Evolutionary conservation across 768 basidiomycete species (phyloP).

Genomic region (Tremella fuciformis): DNA sequence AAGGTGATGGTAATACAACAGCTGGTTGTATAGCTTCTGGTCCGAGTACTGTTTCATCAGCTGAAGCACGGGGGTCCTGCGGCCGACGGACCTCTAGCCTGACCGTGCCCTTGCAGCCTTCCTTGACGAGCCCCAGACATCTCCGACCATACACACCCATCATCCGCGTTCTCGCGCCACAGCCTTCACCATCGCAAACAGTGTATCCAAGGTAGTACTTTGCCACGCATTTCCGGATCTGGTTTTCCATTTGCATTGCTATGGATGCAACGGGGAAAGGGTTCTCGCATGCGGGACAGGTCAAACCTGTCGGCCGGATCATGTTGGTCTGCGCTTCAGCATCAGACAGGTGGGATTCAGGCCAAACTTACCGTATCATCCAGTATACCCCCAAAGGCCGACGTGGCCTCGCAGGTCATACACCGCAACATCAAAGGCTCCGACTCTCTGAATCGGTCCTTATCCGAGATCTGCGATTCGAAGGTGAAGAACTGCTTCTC

Average conservation of each 20-base stretch:
- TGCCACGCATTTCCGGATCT: constrained; percentile 72
- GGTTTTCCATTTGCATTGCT: constrained; percentile 77
- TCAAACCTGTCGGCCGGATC: constrained; percentile 63
- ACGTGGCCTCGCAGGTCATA: constrained; percentile 63
- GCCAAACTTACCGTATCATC: constrained; percentile 48
- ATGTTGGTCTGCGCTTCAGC: constrained; percentile 61
- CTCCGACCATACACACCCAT: constrained; percentile 87
- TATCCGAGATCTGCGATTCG: constrained; percentile 84
- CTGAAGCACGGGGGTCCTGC: background rate
- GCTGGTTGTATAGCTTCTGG: constrained; percentile 78
- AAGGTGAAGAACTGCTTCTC: constrained; percentile 73
- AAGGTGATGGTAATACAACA: constrained; percentile 74
- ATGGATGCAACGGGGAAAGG: constrained; percentile 63
- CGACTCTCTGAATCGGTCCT: constrained; percentile 77
- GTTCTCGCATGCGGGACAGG: constrained; percentile 67
- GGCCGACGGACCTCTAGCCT: constrained; percentile 65
- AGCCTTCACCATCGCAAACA: constrained; percentile 80
- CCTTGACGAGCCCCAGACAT: constrained; percentile 61
- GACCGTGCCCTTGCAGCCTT: constrained; percentile 67
- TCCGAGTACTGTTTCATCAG: constrained; percentile 68
- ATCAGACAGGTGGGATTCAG: background rate
- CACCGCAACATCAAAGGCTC: constrained; percentile 73
- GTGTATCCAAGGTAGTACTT: constrained; percentile 88
- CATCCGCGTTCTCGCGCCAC: constrained; percentile 78
- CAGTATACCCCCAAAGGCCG: constrained; percentile 48